A percentile compares a stretch with the other conserved stretches of the same genome.
phyloP scores from a whole-genome alignment of 1,284 basidiomycete species.

The Grifola frondosa region DNA sequence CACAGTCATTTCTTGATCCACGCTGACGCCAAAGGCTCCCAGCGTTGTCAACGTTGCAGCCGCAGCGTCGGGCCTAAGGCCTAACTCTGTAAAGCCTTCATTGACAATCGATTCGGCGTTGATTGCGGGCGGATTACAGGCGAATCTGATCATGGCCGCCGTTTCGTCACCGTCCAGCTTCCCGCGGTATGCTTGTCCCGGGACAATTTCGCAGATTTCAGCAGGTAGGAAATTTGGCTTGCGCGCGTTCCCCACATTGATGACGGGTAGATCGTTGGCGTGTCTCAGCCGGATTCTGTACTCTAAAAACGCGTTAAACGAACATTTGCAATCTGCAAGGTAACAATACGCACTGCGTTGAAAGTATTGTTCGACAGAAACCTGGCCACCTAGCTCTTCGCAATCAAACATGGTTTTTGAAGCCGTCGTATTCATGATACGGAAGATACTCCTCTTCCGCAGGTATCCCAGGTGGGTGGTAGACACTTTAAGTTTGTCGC shows the following conservation, averaged over 20 bases:
- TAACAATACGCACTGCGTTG: conserved; percentile 44
- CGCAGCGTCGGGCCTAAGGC: conserved; percentile 38
- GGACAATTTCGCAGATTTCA: conserved; percentile 65
- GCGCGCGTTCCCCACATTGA: conserved; percentile 49
- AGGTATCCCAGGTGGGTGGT: conserved; percentile 57
- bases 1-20: conserved; percentile 56
- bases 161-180: conserved; percentile 56
- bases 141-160: conserved; percentile 60
- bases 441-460: conserved; percentile 47
- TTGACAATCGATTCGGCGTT: conserved; percentile 59
- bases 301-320: conserved; percentile 39
- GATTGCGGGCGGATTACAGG: conserved; percentile 55
- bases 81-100: conserved; percentile 55
- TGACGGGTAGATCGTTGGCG: conserved; percentile 54
- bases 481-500: conserved; percentile 54
- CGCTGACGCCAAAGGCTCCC: conserved; percentile 52
- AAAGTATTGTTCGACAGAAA: conserved; percentile 66
- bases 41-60: conserved; percentile 33
- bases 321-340: not conserved
- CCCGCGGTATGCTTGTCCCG: conserved; percentile 53
- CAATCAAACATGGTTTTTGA: conserved; percentile 49
- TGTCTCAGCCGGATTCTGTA: conserved; percentile 52
- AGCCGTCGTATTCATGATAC: conserved; percentile 46
- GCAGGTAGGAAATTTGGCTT: conserved; percentile 56
- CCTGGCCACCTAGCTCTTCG: conserved; percentile 46